Base-by-base conservation (phyloP, 441 rosid genomes). In the Euphorbia celastroides region DNA sequence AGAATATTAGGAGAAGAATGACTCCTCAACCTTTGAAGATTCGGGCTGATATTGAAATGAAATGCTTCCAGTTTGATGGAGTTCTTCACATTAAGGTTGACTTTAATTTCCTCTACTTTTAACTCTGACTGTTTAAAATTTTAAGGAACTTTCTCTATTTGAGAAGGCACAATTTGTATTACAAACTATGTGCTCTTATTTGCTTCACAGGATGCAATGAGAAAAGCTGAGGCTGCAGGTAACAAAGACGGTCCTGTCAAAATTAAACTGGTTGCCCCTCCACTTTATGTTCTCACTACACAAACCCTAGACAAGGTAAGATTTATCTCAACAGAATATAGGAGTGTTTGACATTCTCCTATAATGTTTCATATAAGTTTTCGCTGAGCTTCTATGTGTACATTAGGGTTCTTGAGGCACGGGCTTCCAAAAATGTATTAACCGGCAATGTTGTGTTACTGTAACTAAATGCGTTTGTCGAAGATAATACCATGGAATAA, bases 251-350 rank as follows among this genome's bases (percentile, higher is more conserved):
- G 98, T 57, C 98, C 97, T 22, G 98, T 95, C 58, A 95, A 90
- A 78, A 92, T 95, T 56, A 92, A 95, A 57, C 75, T 90, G 73
- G 99, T 92, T 81, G 99, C 98, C 54, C 96, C 97, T 70, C 99
- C 99, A 32, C 92, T 92, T 38, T 92, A 90, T 81, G 97, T 92
- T 71, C 98, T 92, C 63, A 95, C 97, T 46, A 90, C 97, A 51
- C 98, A 92, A 74, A 94, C 99, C 20, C 92, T 92, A 64, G 98
- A 92, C 80, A 94, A 92, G 98, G 99, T 92, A 58, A 68, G 84
- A 38, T 11, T 56, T 23, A 5, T 63, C 13, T 20, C 14, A 8
- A 2, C 9, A 41, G 5, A 25, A 16, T 46, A 65, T 19, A 28
- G 11, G n/a, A 36, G 41, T 48, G 8, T 32, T 42, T 56, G 20